A percentile compares a stretch with the other conserved stretches of the same genome.
phyloP scores from a whole-genome alignment of 768 basidiomycete genomes.

The Tricholoma flavovirens region DNA sequence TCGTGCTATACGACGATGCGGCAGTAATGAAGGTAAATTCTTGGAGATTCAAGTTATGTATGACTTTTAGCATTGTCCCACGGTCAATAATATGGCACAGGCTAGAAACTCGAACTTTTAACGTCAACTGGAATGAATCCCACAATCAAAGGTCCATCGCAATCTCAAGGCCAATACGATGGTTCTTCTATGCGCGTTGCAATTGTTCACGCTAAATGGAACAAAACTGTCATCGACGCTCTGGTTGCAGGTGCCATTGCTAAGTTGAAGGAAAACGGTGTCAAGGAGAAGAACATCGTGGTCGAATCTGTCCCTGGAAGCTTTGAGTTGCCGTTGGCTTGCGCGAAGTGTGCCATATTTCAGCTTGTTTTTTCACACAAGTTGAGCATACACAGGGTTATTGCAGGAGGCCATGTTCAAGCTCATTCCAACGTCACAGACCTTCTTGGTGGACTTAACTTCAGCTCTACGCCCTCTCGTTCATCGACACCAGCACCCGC shows the following conservation, averaged over 20 bases:
- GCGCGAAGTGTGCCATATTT: slow-evolving; percentile 58
- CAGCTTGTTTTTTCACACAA: slow-evolving; percentile 2
- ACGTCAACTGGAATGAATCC: slow-evolving; percentile 39
- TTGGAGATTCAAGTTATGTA: no score
- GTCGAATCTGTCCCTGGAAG: slow-evolving; percentile 91
- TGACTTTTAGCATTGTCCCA: slow-evolving; percentile 19
- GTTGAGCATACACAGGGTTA: slow-evolving; percentile 51
- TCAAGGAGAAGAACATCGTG: slow-evolving; percentile 86
- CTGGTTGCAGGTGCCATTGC: slow-evolving; percentile 73
- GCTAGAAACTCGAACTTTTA: no score
- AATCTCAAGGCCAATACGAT: slow-evolving; percentile 59
- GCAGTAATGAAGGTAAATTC: no score
- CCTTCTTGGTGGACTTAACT: slow-evolving; percentile 62
- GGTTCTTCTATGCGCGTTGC: slow-evolving; percentile 79
- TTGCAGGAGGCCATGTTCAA: slow-evolving; percentile 82
- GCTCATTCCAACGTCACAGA: slow-evolving; percentile 74
- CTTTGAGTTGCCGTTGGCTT: slow-evolving; percentile 89
- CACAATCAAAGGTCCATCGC: slow-evolving; percentile 75
- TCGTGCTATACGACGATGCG: background rate
- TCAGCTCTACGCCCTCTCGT: slow-evolving; percentile 39
- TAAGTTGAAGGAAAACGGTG: slow-evolving; percentile 81
- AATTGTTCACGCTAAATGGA: slow-evolving; percentile 97
- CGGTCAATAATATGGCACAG: no score
- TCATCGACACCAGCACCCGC: slow-evolving; percentile 48
- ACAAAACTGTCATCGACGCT: slow-evolving; percentile 79